Base-by-base conservation (phyloP, 352 stramenopile genomes). In the Globisporangium cystogenes region DNA sequence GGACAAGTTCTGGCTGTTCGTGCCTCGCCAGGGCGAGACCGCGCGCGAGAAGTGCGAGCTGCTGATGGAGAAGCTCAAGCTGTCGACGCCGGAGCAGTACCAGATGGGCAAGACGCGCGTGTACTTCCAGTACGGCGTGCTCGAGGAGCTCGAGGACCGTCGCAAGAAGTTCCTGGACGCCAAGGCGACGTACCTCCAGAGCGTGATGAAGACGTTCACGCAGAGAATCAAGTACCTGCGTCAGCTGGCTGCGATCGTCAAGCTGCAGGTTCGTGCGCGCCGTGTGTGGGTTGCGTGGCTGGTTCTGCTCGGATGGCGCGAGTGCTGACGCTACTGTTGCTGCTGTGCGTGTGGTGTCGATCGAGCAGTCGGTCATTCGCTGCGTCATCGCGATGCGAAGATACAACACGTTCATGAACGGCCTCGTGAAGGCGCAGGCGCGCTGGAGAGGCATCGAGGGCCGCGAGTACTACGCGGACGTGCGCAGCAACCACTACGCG, bases 51-150 rank as follows among this genome's bases (percentile, higher is more conserved):
- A 89, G 59, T 94, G 83, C 51, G 62, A 90, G 46, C 48, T 90
- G 20, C 61, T 94, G 0, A 92, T 94, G 83, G 71, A 89, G 47
- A 90, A 90, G 60, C 67, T 93, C 14, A 86, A 90, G 49, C 54
- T 92, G 7, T 50, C 66, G 43, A 76, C 77, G 20, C 83, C 83
- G 0, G 71, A 70, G 43, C 79, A 94, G 50, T 94, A 88, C 56
- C 83, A 94, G 51, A 90, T 94, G 79, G 83, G 83, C 46, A 88
- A 87, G 62, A 83, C 77, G 4, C 79, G 81, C n/a, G 82, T 94
- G 21, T 94, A 94, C 65, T 94, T 94, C 59, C 81, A 90, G 31
- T 45, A 90, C 11, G 83, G 83, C 12, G 79, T 94, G n/a, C 77
- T 94, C 48, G 81, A 94, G 70, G 76, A 92, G 53, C 65, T 94